Conservation (phyloP, 495 filamentous ascomycete species). For the Penicillium cosmopolitanum region DNA sequence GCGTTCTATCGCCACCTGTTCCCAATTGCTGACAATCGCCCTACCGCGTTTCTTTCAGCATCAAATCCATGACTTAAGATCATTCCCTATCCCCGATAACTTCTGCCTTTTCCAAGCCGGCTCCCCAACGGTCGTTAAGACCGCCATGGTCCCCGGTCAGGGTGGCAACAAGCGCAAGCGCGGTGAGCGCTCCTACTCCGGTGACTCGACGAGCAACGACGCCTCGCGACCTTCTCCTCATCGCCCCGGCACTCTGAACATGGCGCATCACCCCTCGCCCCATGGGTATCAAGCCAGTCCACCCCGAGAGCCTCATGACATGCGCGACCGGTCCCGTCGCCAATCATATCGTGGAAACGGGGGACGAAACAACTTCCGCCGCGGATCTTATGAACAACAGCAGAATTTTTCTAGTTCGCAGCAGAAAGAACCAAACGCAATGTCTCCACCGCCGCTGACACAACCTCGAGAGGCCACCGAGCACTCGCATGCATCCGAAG, state of each 20-base stretch:
- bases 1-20: neutral
- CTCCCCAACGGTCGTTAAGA: slow-evolving; percentile 22
- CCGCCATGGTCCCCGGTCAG: slow-evolving; percentile 55
- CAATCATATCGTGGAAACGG: slow-evolving; percentile 46
- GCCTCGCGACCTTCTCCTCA: slow-evolving; percentile 64
- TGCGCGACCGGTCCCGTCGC: slow-evolving; percentile 49
- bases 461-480: slow-evolving; percentile 34
- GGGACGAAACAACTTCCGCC: slow-evolving; percentile 40
- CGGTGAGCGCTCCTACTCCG: slow-evolving; percentile 55
- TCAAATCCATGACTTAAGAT: slow-evolving; percentile 46
- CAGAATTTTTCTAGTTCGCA: slow-evolving; percentile 38
- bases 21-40: slow-evolving; percentile 20
- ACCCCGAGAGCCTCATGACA: slow-evolving; percentile 46
- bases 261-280: slow-evolving; percentile 55
- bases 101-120: slow-evolving; percentile 34
- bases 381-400: slow-evolving; percentile 31
- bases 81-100: slow-evolving; percentile 29
- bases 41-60: slow-evolving; percentile 20
- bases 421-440: slow-evolving; percentile 36
- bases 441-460: slow-evolving; percentile 42
- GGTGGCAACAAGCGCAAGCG: slow-evolving; percentile 63
- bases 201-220: slow-evolving; percentile 53
- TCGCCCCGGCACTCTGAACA: slow-evolving; percentile 60
- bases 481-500: slow-evolving; percentile 30
- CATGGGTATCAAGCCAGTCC: slow-evolving; percentile 37